Evolutionary conservation across 1,139 yeast genomes (phyloP), one percentile per base, ranked within the genome.

Genomic region (Lizanozyma gosingica): DNA sequence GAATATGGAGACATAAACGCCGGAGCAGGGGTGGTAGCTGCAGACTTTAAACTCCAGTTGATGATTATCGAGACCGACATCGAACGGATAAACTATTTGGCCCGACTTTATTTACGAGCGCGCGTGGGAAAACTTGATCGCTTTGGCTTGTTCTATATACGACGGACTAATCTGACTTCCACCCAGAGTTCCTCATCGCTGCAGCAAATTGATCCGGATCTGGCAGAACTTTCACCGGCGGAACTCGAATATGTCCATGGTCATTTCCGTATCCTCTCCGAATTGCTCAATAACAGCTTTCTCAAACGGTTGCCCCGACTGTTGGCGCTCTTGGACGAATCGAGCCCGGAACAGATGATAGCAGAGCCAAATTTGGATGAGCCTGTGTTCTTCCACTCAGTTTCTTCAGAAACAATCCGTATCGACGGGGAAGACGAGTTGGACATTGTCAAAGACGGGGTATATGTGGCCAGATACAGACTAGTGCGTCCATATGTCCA

Each of bases 1-100:
- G 76, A 70, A 45, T 70, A 68, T 45, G 75, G 74, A 3, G 74
- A 68, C 45, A 51, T 60, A 38, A 67, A 69, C 43, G 62, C 63
- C 2, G 64, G 59, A 15, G 50, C 65, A 2, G 73, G 73, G 1
- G 55, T 68, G 2, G 56, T 69, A 8, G 55, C 62, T n/a, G 66
- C 70, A 36, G 92, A 84, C 51, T 82, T 83, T 57, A 90, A 90
- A 56, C 63, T 92, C 42, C 83, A 83, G 45, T 65, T 90, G 36
- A 77, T 92, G 68, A 75, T 94, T 15, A 80, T 90, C 46, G 98
- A 92, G 56, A 83, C 95, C 3, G 98, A 92, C 52, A 71, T 92
- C 18, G 98, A 92, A 53, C 65, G 98, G 43, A 75, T 87, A 38
- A 87, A 83, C 52, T 92, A 82, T 55, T 62, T 92, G 36, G 68